Evolutionary conservation across 768 basidiomycete species (phyloP), one percentile per base, ranked within the genome.

Genomic region (Auricularia sp.): DNA sequence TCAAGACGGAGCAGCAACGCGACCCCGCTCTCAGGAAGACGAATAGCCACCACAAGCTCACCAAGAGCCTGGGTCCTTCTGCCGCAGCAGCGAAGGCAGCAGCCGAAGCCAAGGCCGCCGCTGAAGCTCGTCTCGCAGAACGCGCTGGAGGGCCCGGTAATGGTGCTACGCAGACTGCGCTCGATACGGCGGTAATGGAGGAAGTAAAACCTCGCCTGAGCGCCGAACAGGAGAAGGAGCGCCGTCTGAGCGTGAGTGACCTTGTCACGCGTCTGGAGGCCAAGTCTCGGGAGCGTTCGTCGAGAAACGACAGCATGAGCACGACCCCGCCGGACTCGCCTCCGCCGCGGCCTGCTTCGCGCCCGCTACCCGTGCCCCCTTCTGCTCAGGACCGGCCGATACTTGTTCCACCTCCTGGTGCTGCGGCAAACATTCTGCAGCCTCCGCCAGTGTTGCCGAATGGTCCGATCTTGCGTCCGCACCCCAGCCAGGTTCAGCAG

Each of bases 51-150:
- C 83, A 18, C 83, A 82, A 3, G 70, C 79, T 56, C 8, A 81
- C 81, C 36, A 89, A 85, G 70, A 81, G 81, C 62, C 77, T 80
- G 71, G 81, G 82, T 63, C 89, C 85, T 70, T 88, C 89, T 54
- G 81, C 82, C 24, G 82, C 81, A 3, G 83, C 79, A 6, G 78
- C 71, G 37, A 86, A 85, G 24, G 79, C 90, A 8, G 88, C 39
- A 7, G 39, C 87, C 11, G 86, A 89, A 74, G 89, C 82, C 14
- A 83, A 71, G 72, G 83, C 66, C 45, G 81, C 82, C 51, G 88
- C 89, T 7, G 87, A 91, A 73, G 88, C 84, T 4, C 80, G 83
- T 65, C 79, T 92, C 29, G 87, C 84, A 1, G 82, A 90, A 71
- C 77, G 88, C 65, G 82, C 86, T 70, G 79, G 81, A 66, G 76